phyloP scores from a whole-genome alignment of 768 basidiomycete genomes.

The Trametes punicea region DNA sequence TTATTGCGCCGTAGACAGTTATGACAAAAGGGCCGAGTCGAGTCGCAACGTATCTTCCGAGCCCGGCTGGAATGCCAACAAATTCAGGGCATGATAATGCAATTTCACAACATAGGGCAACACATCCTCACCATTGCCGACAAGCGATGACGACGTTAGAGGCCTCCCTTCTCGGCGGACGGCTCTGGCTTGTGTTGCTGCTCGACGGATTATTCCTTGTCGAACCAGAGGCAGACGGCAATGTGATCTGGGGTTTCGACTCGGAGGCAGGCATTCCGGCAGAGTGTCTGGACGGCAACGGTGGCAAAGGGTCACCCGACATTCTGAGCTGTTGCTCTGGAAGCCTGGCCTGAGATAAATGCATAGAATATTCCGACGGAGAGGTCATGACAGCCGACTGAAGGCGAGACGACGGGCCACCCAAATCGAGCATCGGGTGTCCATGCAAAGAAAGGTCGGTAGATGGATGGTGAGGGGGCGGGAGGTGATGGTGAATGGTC shows the following conservation, averaged over 20 bases:
- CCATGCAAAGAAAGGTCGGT: slow-evolving; percentile 24
- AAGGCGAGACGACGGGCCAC: slow-evolving; percentile 19
- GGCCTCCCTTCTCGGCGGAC: slow-evolving; percentile 28
- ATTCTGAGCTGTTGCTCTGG: slow-evolving; percentile 24
- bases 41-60: slow-evolving; percentile 85
- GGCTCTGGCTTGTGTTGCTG: slow-evolving; percentile 22
- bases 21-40: slow-evolving; percentile 74
- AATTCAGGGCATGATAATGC: slow-evolving; percentile 16
- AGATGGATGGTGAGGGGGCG: slow-evolving; percentile 16
- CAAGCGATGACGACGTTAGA: slow-evolving; percentile 78
- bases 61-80: slow-evolving; percentile 56
- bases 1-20: slow-evolving; percentile 79
- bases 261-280: slow-evolving; percentile 21
- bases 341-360: slow-evolving; percentile 28
- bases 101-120: slow-evolving; percentile 17
- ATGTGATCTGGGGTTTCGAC: slow-evolving; percentile 19
- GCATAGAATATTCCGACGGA: slow-evolving; percentile 26
- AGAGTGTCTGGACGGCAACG: slow-evolving; percentile 22
- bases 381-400: slow-evolving; percentile 24
- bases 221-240: slow-evolving; percentile 21
- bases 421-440: slow-evolving; percentile 26
- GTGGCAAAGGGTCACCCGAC: slow-evolving; percentile 18
- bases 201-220: slow-evolving; percentile 20
- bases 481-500: slow-evolving; percentile 24
- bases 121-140: slow-evolving; percentile 67